Evolutionary conservation across 306 rosid species (phyloP), one percentile per base, ranked within the genome.

Genomic region (Acacia acuminata): DNA sequence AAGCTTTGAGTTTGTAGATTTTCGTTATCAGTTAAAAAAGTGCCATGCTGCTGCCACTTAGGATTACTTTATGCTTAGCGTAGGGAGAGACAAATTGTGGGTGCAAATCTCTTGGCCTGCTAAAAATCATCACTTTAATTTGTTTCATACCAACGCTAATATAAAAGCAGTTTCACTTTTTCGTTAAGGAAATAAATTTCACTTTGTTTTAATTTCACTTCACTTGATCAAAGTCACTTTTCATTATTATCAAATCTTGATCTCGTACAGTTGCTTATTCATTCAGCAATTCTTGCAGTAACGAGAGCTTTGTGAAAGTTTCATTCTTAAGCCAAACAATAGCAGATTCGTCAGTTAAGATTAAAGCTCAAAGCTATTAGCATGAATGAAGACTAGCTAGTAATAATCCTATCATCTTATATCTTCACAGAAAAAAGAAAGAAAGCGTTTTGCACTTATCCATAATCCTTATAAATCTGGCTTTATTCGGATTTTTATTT

Each of bases 41-140:
- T 27, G 84, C 79, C 81, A 32, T 44, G 73, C 84, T 85, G 42
- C 8, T 6, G 27, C 27, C 27, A 0, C 42, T 38, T 38, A 87
- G 51, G 69, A 79, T 78, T 67, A 14, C 58, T 22, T 34, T 25
- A 19, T 53, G 60, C 19, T 61, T 32, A 68, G 6, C 10, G 22
- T 86, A 77, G 75, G 73, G 73, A 48, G 56, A 66, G 50, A 63
- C 70, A 32, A 67, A 80, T 69, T 86, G 50, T 38, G 10, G 45
- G 79, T 84, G 81, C 88, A 66, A 42, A 84, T 75, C 83, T 85
- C 25, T 36, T 9, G 44, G 84, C 55, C 4, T 60, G 63, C 50
- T 77, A 30, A 22, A 56, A 67, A 75, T 75, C 73, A 76, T 75
- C 84, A 70, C 44, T 77, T 6, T 38, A 5, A 5, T 38, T 77